Conservation (phyloP, 1,284 basidiomycete genomes). For the Retiboletus fuscus region DNA sequence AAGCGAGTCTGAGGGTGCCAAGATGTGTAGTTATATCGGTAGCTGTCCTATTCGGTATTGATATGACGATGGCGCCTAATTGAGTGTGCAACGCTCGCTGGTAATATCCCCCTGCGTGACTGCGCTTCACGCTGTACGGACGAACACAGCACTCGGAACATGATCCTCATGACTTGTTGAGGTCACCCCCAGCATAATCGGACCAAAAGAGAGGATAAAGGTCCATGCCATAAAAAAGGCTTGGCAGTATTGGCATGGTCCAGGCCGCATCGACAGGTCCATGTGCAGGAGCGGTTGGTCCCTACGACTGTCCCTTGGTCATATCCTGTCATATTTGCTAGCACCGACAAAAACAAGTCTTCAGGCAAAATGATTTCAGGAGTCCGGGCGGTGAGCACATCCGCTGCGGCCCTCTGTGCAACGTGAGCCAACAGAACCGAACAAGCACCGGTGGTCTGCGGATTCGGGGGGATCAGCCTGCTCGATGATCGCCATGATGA, state of each 20-base stretch:
- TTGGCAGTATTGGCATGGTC: too few species aligned
- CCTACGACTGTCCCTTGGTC: too few species aligned
- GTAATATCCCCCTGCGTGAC: not conserved
- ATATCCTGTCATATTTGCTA: not conserved
- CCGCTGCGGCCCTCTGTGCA: not conserved
- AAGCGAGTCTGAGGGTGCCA: not conserved
- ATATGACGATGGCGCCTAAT: conserved; percentile 4
- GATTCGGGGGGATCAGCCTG: not conserved
- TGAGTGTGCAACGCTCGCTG: not conserved
- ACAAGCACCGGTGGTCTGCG: not conserved
- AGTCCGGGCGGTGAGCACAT: not conserved
- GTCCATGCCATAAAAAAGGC: too few species aligned
- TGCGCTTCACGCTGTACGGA: not conserved
- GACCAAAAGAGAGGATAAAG: not conserved
- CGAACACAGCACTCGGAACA: not conserved
- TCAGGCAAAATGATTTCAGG: not conserved
- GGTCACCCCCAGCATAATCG: too few species aligned
- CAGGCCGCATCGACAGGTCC: too few species aligned
- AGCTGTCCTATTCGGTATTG: not conserved
- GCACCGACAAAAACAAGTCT: not conserved
- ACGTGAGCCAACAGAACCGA: not conserved
- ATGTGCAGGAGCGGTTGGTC: not conserved
- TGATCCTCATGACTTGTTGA: not conserved
- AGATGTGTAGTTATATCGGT: not conserved
- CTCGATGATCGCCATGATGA: not conserved